Evolutionary conservation across 441 rosid species (phyloP).

Genomic region (Populus hybrid): DNA sequence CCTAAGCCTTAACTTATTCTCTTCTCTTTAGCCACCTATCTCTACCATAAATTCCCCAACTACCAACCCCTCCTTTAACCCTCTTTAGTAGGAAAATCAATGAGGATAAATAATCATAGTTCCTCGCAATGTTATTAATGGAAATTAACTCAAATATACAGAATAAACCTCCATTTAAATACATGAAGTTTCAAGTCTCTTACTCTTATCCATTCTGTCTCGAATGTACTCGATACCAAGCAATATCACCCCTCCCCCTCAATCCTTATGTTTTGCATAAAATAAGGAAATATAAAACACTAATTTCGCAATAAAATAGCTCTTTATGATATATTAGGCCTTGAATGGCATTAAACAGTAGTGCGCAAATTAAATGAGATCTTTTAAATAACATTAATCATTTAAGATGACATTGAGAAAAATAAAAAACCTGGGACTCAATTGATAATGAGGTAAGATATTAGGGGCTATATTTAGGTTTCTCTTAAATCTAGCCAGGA

Average conservation of each 20-base stretch:
- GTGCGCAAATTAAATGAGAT: neutral
- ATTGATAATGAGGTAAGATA: too few species aligned
- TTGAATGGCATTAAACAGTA: neutral
- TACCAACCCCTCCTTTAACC: constrained; percentile 17
- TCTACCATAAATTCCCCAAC: constrained; percentile 28
- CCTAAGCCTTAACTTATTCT: constrained; percentile 18
- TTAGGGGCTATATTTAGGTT: neutral
- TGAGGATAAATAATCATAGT: neutral
- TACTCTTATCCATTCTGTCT: neutral
- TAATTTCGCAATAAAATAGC: neutral
- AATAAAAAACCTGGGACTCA: too few species aligned
- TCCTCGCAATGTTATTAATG: neutral
- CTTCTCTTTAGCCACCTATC: constrained; percentile 9
- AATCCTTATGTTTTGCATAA: neutral
- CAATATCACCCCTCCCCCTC: neutral
- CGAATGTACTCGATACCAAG: neutral
- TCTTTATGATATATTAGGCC: neutral
- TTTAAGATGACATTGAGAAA: too few species aligned
- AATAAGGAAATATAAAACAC: too few species aligned
- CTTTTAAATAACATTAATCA: neutral
- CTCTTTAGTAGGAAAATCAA: constrained; percentile 1
- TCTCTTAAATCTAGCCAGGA: neutral
- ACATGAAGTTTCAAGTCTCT: neutral
- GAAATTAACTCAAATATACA: neutral
- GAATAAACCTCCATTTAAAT: neutral